Percentiles rank a stretch among this genome's conserved stretches.
Conservation (phyloP, 495 filamentous ascomycete species). For the Aspergillus baeticus region DNA sequence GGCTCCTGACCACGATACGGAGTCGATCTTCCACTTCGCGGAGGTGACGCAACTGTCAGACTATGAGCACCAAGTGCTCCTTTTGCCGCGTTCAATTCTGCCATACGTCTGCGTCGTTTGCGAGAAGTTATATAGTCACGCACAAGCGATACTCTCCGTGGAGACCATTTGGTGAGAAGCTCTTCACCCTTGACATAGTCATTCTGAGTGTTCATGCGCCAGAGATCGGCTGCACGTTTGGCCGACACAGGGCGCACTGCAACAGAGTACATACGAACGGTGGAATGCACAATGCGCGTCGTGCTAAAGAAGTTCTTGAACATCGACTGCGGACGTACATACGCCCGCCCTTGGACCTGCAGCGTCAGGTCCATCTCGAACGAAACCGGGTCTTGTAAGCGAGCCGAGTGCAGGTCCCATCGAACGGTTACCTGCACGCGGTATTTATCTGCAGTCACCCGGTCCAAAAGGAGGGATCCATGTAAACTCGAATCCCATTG, state of each 20-base stretch:
- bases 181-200: constrained; percentile 97
- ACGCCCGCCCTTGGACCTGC: constrained; percentile 81
- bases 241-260: constrained; percentile 83
- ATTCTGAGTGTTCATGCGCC: constrained; percentile 93
- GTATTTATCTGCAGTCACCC: constrained; percentile 86
- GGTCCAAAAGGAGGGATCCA: constrained; percentile 82
- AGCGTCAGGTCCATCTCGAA: constrained; percentile 78
- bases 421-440: constrained; percentile 82
- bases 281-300: constrained; percentile 81
- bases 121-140: constrained; percentile 73
- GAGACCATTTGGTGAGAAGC: constrained; percentile 75
- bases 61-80: constrained; percentile 57
- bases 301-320: constrained; percentile 85
- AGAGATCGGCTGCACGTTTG: constrained; percentile 87
- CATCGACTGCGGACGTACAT: constrained; percentile 79
- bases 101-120: constrained; percentile 65
- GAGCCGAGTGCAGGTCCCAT: constrained; percentile 79
- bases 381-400: constrained; percentile 75
- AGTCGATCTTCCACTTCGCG: constrained; percentile 39
- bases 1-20: constrained; percentile 45
- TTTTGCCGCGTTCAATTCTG: constrained; percentile 79
- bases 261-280: constrained; percentile 79
- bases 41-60: constrained; percentile 31
- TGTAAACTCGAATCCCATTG: constrained; percentile 98
- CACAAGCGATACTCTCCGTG: constrained; percentile 83